Base-by-base conservation (phyloP, 2,329 filamentous ascomycete species). In the Monilinia fructicola region DNA sequence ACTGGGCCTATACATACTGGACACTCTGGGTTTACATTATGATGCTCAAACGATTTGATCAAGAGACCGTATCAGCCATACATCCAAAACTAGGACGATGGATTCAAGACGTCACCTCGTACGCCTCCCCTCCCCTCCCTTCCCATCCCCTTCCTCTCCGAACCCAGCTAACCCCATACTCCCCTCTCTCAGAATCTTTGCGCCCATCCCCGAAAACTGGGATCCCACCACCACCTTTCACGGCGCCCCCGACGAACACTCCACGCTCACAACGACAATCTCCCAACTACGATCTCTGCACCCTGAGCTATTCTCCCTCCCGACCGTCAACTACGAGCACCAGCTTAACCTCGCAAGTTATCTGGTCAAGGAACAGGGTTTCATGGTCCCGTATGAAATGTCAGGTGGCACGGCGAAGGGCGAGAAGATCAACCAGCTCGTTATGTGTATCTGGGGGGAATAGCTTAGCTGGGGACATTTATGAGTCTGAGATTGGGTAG, bases 1-100 rank as follows among this genome's bases (percentile, higher is more conserved):
- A 74, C n/a, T 75, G 71, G 72, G 69, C 72, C 26, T 62, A 69
- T 26, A 67, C 70, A 0, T 74, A 74, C 48, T 74, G 70, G 71
- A 65, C 68, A 2, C 70, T 74, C 4, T 75, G 72, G 72, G 65
- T 75, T 3, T 73, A 69, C 40, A 62, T 70, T 16, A 44, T 73
- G 28, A 60, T 60, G 44, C 21, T 50, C 14, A 14, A 44, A 23
- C 14, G 11, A 72, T 67, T 54, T 44, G 65, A 48, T 35, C 21
- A 58, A 18, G 10, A 38, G 3, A 35, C 10, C 26, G 6, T 56
- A n/a, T 35, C 40, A 14, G n/a, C 48, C 9, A 35, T 52, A 12
- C 52, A 44, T n/a, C 38, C 59, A n/a, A 28, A 26, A 23, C 14
- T 66, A 9, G 50, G 11, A 18, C 35, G 14, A 9, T 54, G 59